These are phyloP conservation scores for Harringtonia aguacate DNA, from an alignment of 2,329 filamentous ascomycete species.

Conservation along the genomic window DNA sequence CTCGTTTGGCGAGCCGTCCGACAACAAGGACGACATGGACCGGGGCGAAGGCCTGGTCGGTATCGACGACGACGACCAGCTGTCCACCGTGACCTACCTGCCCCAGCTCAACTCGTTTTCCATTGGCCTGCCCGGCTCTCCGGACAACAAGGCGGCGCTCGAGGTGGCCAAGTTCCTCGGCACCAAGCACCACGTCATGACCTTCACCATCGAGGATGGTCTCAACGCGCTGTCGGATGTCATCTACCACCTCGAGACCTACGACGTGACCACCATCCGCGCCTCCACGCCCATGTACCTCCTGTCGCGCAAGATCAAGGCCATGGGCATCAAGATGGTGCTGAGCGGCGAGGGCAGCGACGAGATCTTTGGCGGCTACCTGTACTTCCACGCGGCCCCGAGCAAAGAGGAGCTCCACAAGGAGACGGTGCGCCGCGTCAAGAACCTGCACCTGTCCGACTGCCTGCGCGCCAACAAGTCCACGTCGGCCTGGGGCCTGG, in stretches of 20 bases:
- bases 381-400: constrained; percentile 95
- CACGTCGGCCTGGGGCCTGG: constrained; percentile 93
- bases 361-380: constrained; percentile 96
- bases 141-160: constrained; percentile 82
- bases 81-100: constrained; percentile 82
- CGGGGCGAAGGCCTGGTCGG: constrained; percentile 70
- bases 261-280: constrained; percentile 96
- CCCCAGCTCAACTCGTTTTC: constrained; percentile 98
- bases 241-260: constrained; percentile 95
- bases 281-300: constrained; percentile 99
- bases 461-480: constrained; percentile 99
- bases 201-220: constrained; percentile 94
- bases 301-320: constrained; percentile 97
- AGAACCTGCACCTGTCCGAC: constrained; percentile 94
- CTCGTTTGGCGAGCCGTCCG: constrained; percentile 26
- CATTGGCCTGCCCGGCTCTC: constrained; percentile 85
- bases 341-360: constrained; percentile 93
- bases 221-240: constrained; percentile 95
- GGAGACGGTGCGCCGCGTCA: constrained; percentile 87
- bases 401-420: constrained; percentile 88
- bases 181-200: constrained; percentile 96
- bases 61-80: constrained; percentile 83
- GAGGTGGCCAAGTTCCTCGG: constrained; percentile 95
- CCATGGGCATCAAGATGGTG: constrained; percentile 99
- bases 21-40: constrained; percentile 39